Percentiles rank a stretch among this genome's conserved stretches.
phyloP scores from a whole-genome alignment of 2,329 filamentous ascomycete species.

The Rhexocercosporidium sp. region DNA sequence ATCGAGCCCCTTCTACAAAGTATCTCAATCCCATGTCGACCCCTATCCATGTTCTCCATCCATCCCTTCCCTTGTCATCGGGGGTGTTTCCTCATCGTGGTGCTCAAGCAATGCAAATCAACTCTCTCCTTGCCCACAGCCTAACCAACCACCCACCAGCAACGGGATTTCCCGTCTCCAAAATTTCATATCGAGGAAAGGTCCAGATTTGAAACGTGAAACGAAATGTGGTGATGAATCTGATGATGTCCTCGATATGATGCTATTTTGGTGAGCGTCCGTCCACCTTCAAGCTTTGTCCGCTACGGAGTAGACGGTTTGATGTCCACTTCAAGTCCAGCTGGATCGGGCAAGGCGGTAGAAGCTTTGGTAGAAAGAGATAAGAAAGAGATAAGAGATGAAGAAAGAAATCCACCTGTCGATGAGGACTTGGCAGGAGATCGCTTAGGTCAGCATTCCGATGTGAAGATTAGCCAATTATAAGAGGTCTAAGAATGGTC shows the following conservation, averaged over 20 bases:
- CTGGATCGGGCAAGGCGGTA: not conserved
- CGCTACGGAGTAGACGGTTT: no score
- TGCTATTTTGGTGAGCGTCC: constrained; percentile 4
- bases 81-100: not conserved
- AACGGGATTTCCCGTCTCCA: not conserved
- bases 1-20: not conserved
- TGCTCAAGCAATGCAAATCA: constrained; percentile 1
- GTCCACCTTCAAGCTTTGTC: not conserved
- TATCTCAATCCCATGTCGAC: not conserved
- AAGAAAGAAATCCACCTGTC: not conserved
- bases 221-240: constrained; percentile 2
- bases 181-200: not conserved
- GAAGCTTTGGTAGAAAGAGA: no score
- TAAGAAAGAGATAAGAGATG: not conserved
- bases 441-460: not conserved
- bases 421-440: not conserved
- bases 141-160: no score
- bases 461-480: not conserved
- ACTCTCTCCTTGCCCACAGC: not conserved
- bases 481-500: not conserved
- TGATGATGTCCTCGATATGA: no score
- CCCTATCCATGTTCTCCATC: not conserved
- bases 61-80: not conserved
- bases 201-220: constrained; percentile 2
- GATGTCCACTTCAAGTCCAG: not conserved